A percentile compares a stretch with the other conserved stretches of the same genome.
Evolutionary conservation across 2,329 filamentous ascomycete genomes (phyloP).

Genomic region (Macroventuria anomochaeta): DNA sequence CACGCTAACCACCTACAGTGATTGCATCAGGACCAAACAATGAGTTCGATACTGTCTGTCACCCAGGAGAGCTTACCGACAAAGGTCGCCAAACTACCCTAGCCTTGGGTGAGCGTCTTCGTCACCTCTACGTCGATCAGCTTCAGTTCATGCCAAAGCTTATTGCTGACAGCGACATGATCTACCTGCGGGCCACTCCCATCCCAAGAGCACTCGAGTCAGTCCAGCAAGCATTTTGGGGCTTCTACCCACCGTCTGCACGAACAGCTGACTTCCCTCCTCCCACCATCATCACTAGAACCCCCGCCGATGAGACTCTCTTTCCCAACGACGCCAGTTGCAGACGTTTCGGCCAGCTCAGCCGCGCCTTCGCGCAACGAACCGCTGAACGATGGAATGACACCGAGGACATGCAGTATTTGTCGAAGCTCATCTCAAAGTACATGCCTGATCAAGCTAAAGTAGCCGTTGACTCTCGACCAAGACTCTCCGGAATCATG

Average conservation of each 20-base stretch:
- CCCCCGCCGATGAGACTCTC: conserved; percentile 57
- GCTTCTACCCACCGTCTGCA: conserved; percentile 55
- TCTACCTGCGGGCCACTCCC: conserved; percentile 57
- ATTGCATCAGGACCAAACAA: conserved; percentile 71
- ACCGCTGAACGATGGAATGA: conserved; percentile 58
- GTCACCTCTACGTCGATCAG: conserved; percentile 59
- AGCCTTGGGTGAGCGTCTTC: conserved; percentile 55
- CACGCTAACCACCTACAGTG: conserved; percentile 43
- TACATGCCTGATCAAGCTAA: conserved; percentile 78
- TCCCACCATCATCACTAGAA: conserved; percentile 54
- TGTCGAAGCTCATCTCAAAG: conserved; percentile 77
- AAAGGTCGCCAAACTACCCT: conserved; percentile 58
- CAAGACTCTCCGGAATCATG: conserved; percentile 87
- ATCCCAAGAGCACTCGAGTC: conserved; percentile 59
- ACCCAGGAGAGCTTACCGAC: conserved; percentile 59
- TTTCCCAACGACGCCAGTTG: conserved; percentile 59
- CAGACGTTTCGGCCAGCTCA: conserved; percentile 56
- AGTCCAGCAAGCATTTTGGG: conserved; percentile 58
- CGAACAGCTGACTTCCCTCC: conserved; percentile 52
- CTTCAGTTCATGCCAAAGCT: conserved; percentile 56
- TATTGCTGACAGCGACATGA: conserved; percentile 52
- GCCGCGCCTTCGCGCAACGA: conserved; percentile 56
- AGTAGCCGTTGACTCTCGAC: conserved; percentile 83
- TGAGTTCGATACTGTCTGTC: conserved; percentile 76
- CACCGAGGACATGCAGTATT: conserved; percentile 80